phyloP scores from a whole-genome alignment of 805 yeast genomes.

The Saccharomycopsis fibuligera region DNA sequence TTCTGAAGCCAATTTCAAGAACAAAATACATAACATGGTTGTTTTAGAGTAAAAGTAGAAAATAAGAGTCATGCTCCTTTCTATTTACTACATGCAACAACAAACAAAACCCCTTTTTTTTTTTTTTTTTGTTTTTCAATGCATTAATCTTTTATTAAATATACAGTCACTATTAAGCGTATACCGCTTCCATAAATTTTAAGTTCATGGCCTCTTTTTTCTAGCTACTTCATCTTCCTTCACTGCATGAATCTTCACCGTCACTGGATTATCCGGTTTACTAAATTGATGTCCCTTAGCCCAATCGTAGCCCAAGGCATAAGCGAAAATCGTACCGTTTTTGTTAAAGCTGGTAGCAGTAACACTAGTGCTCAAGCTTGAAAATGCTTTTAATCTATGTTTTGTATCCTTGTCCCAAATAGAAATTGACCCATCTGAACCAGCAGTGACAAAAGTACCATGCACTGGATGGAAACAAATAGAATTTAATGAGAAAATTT shows the following conservation, averaged over 20 bases:
- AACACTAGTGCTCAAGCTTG: slow-evolving; percentile 59
- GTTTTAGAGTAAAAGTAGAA: too few relatives aligned
- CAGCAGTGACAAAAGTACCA: slow-evolving; percentile 92
- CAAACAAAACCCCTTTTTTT: too few relatives aligned
- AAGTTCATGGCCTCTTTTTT: neutral
- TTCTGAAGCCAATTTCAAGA: too few relatives aligned
- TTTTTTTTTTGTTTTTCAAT: too few relatives aligned
- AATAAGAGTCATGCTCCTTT: too few relatives aligned
- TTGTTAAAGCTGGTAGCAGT: slow-evolving; percentile 77
- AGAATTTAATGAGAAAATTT: slow-evolving; percentile 72
- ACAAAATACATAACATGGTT: too few relatives aligned
- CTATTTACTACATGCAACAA: too few relatives aligned
- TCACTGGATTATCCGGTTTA: slow-evolving; percentile 66
- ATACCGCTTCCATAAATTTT: too few relatives aligned
- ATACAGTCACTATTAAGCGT: too few relatives aligned
- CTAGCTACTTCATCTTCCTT: slow-evolving; percentile 68
- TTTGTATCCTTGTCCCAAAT: slow-evolving; percentile 95
- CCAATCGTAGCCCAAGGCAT: slow-evolving; percentile 95
- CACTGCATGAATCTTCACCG: slow-evolving; percentile 75
- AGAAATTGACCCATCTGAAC: slow-evolving; percentile 88
- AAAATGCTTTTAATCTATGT: slow-evolving; percentile 78
- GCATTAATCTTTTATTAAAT: too few relatives aligned
- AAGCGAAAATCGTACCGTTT: slow-evolving; percentile 79
- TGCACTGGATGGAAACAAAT: slow-evolving; percentile 78
- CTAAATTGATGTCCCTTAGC: slow-evolving; percentile 80